These are phyloP conservation scores for Lactarius indigo DNA, from an alignment of 768 basidiomycete genomes.

Conservation along the genomic window DNA sequence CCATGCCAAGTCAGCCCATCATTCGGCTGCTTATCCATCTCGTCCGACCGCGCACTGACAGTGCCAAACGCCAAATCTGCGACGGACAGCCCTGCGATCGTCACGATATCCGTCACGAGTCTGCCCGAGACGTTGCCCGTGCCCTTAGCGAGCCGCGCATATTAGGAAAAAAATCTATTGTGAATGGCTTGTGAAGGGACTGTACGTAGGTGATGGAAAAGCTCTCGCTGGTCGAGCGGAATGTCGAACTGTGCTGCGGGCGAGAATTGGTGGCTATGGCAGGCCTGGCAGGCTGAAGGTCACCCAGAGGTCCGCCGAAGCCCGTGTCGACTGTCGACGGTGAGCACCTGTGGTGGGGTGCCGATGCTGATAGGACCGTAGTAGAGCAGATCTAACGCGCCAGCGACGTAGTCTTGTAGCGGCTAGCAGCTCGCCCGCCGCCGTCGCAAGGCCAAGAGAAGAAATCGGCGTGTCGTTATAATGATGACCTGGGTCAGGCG, in stretches of 20 bases:
- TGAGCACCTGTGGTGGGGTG: slow-evolving; percentile 48
- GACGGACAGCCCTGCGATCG: slow-evolving; percentile 44
- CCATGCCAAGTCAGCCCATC: slow-evolving; percentile 60
- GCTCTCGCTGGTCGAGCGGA: slow-evolving; percentile 28
- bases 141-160: slow-evolving; percentile 37
- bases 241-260: slow-evolving; percentile 42
- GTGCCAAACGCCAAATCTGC: slow-evolving; percentile 54
- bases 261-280: slow-evolving; percentile 40
- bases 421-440: slow-evolving; percentile 25
- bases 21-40: slow-evolving; percentile 50
- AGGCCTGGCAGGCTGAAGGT: slow-evolving; percentile 40
- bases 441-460: background rate
- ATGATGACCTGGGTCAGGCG: too few relatives aligned
- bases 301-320: slow-evolving; percentile 64
- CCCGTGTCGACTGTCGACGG: slow-evolving; percentile 68
- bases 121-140: slow-evolving; percentile 49
- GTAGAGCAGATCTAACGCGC: slow-evolving; percentile 44
- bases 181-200: background rate
- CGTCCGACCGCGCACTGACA: slow-evolving; percentile 43
- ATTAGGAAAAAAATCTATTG: too few relatives aligned
- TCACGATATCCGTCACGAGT: slow-evolving; percentile 48
- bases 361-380: slow-evolving; percentile 50
- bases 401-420: slow-evolving; percentile 40
- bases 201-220: slow-evolving; percentile 48
- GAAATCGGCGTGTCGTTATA: background rate